Evolutionary conservation across 2,329 filamentous ascomycete species (phyloP), one percentile per base, ranked within the genome.

Genomic region (Scedosporium aurantiacum): DNA sequence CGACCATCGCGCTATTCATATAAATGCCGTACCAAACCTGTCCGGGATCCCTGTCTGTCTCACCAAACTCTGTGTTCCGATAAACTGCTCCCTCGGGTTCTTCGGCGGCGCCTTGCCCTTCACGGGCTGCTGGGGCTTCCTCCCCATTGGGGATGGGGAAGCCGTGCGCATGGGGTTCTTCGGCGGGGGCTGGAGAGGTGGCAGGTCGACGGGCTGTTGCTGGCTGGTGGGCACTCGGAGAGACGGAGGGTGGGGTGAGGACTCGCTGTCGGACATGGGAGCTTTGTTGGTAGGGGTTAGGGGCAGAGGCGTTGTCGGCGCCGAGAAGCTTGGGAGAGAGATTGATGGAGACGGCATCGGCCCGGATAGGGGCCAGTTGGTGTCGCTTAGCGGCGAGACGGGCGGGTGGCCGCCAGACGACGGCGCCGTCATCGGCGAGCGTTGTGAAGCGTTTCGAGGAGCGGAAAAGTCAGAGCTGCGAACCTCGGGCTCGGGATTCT

Each of bases 311-410:
- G 58, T 45, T 5, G 41, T n/a, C 7, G 58, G 58, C n/a, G 58
- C 41, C 43, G 47, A 50, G 5, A 50, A 32, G 23, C 28, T 60
- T 8, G 58, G 58, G 41, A 50, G 43, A 6, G 57, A 59, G 18
- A 59, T 18, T 4, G 40, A 43, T 16, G 58, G 58, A 2, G 43
- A 37, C 27, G 58, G 43, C 7, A 60, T 27, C 6, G 58, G 58
- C n/a, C 25, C 43, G 14, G 43, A 16, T 10, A 60, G 41, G 5
- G 58, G 58, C 58, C 58, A 60, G 27, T 60, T 60, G 41, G 43
- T 27, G 27, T 60, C 50, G n/a, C 47, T 50, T 12, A 59, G 43
- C 7, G 43, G 18, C 7, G 57, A 45, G 4, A 23, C 23, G 5
- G 18, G 14, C 3, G 41, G 18, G n/a, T 18, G 10, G 32, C 32